Evolutionary conservation across 768 basidiomycete genomes (phyloP).

Genomic region (Strobilomyces dryophilus): DNA sequence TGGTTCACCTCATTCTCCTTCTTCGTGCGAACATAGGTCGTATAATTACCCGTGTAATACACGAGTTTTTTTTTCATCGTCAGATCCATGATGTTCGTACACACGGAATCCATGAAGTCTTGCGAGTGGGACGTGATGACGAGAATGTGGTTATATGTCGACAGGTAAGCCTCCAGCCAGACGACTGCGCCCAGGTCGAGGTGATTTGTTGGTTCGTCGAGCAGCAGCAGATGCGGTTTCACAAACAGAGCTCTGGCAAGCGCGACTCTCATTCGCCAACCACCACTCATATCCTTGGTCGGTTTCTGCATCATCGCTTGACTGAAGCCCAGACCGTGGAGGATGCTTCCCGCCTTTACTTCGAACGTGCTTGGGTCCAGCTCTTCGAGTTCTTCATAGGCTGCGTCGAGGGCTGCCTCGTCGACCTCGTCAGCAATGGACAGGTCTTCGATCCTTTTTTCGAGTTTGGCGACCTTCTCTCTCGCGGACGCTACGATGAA

Average conservation of each 20-base stretch:
- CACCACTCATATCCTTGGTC: constrained; percentile 98
- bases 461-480: constrained; percentile 89
- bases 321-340: constrained; percentile 95
- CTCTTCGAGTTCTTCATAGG: constrained; percentile 96
- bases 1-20: constrained; percentile 98
- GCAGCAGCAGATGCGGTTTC: constrained; percentile 91
- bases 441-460: constrained; percentile 90
- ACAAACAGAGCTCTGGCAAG: constrained; percentile 94
- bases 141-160: constrained; percentile 98
- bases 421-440: constrained; percentile 88
- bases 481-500: constrained; percentile 92
- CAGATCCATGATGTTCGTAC: constrained; percentile 98
- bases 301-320: constrained; percentile 91
- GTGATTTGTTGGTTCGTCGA: constrained; percentile 93
- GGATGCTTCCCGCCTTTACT: constrained; percentile 89
- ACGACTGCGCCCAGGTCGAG: constrained; percentile 97
- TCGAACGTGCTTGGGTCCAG: constrained; percentile 95
- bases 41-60: constrained; percentile 95
- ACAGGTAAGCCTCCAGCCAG: constrained; percentile 97
- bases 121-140: constrained; percentile 98
- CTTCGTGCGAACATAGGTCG: constrained; percentile 96
- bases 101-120: constrained; percentile 97
- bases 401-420: constrained; percentile 78
- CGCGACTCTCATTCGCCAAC: constrained; percentile 99
- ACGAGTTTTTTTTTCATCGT: constrained; percentile 88